A percentile compares a stretch with the other conserved stretches of the same genome.
phyloP scores from a whole-genome alignment of 345 rosid species.

The Clausena lansium region DNA sequence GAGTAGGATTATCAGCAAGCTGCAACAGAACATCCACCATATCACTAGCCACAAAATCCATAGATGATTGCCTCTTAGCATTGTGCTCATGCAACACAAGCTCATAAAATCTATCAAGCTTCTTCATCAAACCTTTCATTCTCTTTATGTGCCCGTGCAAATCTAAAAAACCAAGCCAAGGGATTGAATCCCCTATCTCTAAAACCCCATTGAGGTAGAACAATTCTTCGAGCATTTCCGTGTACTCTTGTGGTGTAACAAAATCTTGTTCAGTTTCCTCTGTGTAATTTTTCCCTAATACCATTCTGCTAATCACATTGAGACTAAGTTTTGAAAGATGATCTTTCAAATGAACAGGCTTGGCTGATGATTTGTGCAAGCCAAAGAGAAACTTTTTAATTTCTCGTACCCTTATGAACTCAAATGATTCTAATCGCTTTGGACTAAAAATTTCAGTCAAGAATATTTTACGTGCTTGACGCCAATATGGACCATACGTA shows the following conservation, averaged over 20 bases:
- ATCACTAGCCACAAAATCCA: conserved; percentile 15
- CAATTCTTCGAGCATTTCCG: conserved; percentile 60
- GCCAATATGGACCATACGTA: conserved; percentile 59
- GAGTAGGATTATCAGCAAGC: conserved; percentile 15
- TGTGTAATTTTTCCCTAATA: conserved; percentile 52
- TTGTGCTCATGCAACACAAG: conserved; percentile 22
- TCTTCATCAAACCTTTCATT: conserved; percentile 24
- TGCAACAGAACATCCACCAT: conserved; percentile 25
- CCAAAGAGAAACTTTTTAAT: neutral
- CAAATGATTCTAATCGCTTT: conserved; percentile 48
- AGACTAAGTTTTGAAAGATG: conserved; percentile 40
- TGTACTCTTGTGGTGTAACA: conserved; percentile 49
- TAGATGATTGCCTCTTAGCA: conserved; percentile 8
- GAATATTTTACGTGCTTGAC: conserved; percentile 61
- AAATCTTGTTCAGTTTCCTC: conserved; percentile 20
- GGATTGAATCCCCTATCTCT: conserved; percentile 22
- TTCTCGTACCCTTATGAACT: conserved; percentile 38
- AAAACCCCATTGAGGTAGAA: conserved; percentile 43
- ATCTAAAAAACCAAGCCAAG: conserved; percentile 17
- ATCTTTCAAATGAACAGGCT: conserved; percentile 35
- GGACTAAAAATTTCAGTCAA: conserved; percentile 15
- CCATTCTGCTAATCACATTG: conserved; percentile 59
- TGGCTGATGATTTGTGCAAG: conserved; percentile 19
- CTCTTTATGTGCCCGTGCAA: conserved; percentile 23
- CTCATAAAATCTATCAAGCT: conserved; percentile 21